These are phyloP conservation scores for Klebsormidium nitens DNA, from an alignment of 139 green algal species.

Conservation along the genomic window DNA sequence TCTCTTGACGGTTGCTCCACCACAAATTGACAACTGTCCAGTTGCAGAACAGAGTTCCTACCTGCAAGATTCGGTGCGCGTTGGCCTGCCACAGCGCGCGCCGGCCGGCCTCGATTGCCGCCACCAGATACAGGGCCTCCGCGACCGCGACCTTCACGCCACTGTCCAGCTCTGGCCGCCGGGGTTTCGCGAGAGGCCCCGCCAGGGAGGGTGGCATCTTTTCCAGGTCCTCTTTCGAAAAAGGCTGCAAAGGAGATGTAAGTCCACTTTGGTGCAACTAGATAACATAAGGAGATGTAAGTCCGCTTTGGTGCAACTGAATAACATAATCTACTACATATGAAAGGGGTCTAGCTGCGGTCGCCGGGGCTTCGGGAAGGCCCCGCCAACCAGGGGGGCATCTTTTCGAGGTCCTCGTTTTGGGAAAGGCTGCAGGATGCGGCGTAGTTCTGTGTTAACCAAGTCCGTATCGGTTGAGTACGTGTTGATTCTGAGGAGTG, in stretches of 20 bases:
- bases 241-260: too few relatives aligned
- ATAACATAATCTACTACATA: too few relatives aligned
- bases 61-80: constrained; percentile 55
- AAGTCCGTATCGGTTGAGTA: too few relatives aligned
- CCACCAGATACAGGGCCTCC: constrained; percentile 29
- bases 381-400: constrained; percentile 11
- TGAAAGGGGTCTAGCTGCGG: constrained; percentile 7
- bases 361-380: neutral
- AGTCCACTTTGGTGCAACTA: too few relatives aligned
- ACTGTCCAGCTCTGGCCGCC: constrained; percentile 1
- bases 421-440: too few relatives aligned
- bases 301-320: too few relatives aligned
- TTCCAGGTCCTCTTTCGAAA: neutral
- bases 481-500: too few relatives aligned
- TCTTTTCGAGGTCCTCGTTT: neutral
- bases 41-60: too few relatives aligned
- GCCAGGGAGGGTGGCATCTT: constrained; percentile 20
- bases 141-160: constrained; percentile 9
- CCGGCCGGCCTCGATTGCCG: constrained; percentile 35
- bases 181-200: constrained; percentile 5
- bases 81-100: constrained; percentile 58
- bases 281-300: too few relatives aligned
- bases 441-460: too few relatives aligned
- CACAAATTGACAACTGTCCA: too few relatives aligned
- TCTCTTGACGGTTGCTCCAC: too few relatives aligned